A percentile compares a stretch with the other conserved stretches of the same genome.
These are phyloP conservation scores for Porodaedalea pini DNA, from an alignment of 1,284 basidiomycete species.

Conservation along the genomic window DNA sequence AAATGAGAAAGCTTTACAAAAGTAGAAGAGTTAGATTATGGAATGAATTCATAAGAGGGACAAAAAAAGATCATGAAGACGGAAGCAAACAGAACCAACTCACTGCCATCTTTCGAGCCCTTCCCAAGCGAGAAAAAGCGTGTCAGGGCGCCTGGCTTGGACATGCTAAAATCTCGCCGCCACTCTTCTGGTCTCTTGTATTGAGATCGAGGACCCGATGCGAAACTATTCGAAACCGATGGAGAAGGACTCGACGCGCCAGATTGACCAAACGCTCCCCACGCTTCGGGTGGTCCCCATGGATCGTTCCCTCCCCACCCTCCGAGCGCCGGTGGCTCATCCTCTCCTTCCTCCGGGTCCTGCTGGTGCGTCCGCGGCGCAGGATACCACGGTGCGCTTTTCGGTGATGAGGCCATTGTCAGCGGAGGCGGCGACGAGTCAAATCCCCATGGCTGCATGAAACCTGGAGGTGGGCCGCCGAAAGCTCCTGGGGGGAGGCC, in stretches of 20 bases:
- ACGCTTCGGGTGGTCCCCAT: background rate
- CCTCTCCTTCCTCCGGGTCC: background rate
- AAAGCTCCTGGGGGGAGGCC: background rate
- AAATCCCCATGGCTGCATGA: background rate
- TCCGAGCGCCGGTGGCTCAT: background rate
- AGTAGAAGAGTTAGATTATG: background rate
- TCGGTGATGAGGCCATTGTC: background rate
- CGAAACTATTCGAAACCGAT: background rate
- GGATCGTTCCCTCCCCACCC: background rate
- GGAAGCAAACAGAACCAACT: background rate
- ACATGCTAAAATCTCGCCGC: conserved; percentile 12
- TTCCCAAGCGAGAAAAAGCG: conserved; percentile 15
- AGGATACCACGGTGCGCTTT: conserved; percentile 4
- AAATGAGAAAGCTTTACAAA: conserved; percentile 4
- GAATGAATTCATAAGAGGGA: background rate
- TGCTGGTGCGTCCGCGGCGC: conserved; percentile 1
- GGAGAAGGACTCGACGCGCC: background rate
- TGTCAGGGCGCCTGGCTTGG: conserved; percentile 2
- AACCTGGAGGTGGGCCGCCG: background rate
- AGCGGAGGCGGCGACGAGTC: background rate
- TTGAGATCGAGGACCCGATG: conserved; percentile 7
- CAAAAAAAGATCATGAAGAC: background rate
- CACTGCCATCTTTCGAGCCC: conserved; percentile 4
- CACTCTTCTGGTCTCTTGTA: conserved; percentile 17
- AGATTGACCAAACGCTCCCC: too few species aligned